Evolutionary conservation across 2,329 filamentous ascomycete genomes (phyloP), one percentile per base, ranked within the genome.

Genomic region (Davidsoniella eucalypti): DNA sequence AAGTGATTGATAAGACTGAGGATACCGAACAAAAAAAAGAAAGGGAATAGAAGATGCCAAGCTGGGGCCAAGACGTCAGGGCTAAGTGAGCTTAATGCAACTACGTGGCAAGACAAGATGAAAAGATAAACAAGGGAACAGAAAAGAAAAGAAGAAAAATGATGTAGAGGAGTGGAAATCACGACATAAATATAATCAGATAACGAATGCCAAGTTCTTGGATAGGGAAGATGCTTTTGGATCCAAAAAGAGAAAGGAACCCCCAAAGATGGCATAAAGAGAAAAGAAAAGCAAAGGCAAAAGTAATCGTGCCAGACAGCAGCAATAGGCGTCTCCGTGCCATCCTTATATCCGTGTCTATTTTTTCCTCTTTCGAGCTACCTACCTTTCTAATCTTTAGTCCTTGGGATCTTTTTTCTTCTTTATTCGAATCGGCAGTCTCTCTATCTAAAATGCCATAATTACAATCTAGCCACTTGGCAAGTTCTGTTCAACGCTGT

Each of bases 261-360:
- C 2, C 21, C 21, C 3, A 21, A 38, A 23, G 29, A 47, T 38
- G 33, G 26, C 16, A 16, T 37, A 38, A 47, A 47, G 29, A 23
- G 29, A 37, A 6, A 33, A 47, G 44, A 16, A 25, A 1, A 18
- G n/a, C 33, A 25, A 23, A 29, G 17, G 39, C 17, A 39, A 47
- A 29, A 37, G 23, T 8, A 21, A 21, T 21, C 21, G 23, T 9
- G 1, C 21, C 3, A 12, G 29, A 47, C n/a, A 39, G 44, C 14
- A 8, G 39, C 16, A 39, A 39, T 38, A 41, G n/a, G 25, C 21
- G 17, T 23, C 40, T 37, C 12, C 48, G 33, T 29, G 29, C 18
- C 48, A 44, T 50, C 41, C 48, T 50, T 50, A 50, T 50, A 50
- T 16, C 14, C 37, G 44, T 37, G 23, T 39, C 21, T 39, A 10